A percentile compares a stretch with the other conserved stretches of the same genome.
Conservation (phyloP, 78 protist species). For the Acrasis kona region DNA sequence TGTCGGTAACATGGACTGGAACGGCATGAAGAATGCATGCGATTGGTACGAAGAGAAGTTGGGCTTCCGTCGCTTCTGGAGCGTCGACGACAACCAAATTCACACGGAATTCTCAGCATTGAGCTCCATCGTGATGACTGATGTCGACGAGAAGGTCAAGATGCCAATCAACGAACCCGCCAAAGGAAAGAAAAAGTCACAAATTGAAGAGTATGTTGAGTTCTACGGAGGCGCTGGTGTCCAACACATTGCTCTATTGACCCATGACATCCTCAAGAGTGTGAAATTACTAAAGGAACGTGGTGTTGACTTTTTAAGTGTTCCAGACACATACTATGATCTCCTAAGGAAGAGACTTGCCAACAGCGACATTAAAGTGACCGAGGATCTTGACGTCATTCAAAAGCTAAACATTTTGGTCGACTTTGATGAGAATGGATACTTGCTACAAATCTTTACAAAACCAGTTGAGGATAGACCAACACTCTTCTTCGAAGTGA, state of each 20-base stretch:
- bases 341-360: slow-evolving; percentile 32
- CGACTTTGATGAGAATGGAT: slow-evolving; percentile 83
- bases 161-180: slow-evolving; percentile 93
- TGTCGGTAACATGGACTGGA: slow-evolving; percentile 5
- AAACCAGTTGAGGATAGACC: slow-evolving; percentile 77
- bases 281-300: slow-evolving; percentile 28
- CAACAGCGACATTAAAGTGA: background rate
- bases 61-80: slow-evolving; percentile 81
- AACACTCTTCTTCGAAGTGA: slow-evolving; percentile 81
- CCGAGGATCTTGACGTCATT: slow-evolving; percentile 55
- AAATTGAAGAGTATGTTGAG: slow-evolving; percentile 84
- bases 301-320: slow-evolving; percentile 70
- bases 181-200: slow-evolving; percentile 50
- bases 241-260: slow-evolving; percentile 81
- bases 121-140: slow-evolving; percentile 67
- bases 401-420: slow-evolving; percentile 62
- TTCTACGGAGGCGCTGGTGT: slow-evolving; percentile 85
- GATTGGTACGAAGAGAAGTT: slow-evolving; percentile 34
- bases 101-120: slow-evolving; percentile 74
- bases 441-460: slow-evolving; percentile 87
- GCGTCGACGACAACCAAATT: slow-evolving; percentile 77
- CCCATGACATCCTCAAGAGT: slow-evolving; percentile 51
- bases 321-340: slow-evolving; percentile 63
- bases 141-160: slow-evolving; percentile 50
- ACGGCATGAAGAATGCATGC: background rate